phyloP scores from a whole-genome alignment of 1,284 basidiomycete genomes.

The Schizophyllum amplum region DNA sequence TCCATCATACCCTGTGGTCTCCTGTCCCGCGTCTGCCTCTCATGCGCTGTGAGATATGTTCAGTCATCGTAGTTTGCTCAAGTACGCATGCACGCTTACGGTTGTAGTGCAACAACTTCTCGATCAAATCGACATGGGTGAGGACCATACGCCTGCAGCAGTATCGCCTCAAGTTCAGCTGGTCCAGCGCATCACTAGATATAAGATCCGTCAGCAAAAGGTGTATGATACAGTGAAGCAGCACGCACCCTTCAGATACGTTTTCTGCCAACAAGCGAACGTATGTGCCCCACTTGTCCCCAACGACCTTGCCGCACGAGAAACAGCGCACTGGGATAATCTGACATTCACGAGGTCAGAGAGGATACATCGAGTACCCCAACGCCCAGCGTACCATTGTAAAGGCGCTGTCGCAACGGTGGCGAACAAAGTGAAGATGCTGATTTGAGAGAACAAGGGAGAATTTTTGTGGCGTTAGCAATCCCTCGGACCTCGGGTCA shows the following conservation, averaged over 20 bases:
- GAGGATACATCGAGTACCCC: neutral
- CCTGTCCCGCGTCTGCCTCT: neutral
- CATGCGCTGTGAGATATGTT: neutral
- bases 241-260: conserved; percentile 75
- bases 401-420: neutral
- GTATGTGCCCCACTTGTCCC: conserved; percentile 89
- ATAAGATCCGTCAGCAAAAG: conserved; percentile 1
- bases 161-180: conserved; percentile 87
- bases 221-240: neutral
- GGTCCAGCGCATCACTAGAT: conserved; percentile 78
- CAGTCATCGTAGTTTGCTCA: neutral
- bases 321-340: conserved; percentile 87
- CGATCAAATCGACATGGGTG: conserved; percentile 95
- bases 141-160: conserved; percentile 97
- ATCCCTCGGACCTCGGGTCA: too few species aligned
- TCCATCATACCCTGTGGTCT: neutral
- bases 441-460: neutral
- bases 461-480: neutral
- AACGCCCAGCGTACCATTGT: neutral
- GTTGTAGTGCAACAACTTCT: conserved; percentile 94
- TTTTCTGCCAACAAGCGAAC: conserved; percentile 73
- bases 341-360: conserved; percentile 25
- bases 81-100: conserved; percentile 43
- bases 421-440: too few species aligned
- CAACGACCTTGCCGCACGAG: conserved; percentile 89